A percentile compares a stretch with the other conserved stretches of the same genome.
Conservation (phyloP, 164 flowering plant species). For the Dillenia turbinata region DNA sequence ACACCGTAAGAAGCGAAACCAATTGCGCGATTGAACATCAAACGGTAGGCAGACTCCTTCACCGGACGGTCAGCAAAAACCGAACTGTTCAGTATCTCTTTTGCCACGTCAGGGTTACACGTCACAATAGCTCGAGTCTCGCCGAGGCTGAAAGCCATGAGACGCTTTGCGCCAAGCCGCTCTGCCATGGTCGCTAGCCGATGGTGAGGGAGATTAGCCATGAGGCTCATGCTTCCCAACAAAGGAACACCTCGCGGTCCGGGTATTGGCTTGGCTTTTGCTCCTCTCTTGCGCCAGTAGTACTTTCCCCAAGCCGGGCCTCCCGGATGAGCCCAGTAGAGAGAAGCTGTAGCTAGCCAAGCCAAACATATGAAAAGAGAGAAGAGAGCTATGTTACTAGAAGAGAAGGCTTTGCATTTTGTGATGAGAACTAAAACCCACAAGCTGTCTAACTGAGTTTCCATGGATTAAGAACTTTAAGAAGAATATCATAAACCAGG, state of each 20-base stretch:
- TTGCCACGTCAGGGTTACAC: slow-evolving; percentile 34
- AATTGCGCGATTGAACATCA: slow-evolving; percentile 45
- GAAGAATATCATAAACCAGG: too few species aligned
- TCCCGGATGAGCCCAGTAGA: slow-evolving; percentile 44
- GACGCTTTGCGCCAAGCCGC: slow-evolving; percentile 17
- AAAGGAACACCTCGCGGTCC: slow-evolving; percentile 42
- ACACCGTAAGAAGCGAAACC: slow-evolving; percentile 48
- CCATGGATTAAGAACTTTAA: slow-evolving; percentile 14
- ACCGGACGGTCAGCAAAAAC: slow-evolving; percentile 42
- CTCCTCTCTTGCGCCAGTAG: slow-evolving; percentile 4
- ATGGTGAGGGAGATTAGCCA: slow-evolving; percentile 34
- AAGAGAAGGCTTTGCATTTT: slow-evolving; percentile 26
- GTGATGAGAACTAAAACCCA: slow-evolving; percentile 36
- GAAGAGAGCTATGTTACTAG: slow-evolving; percentile 5
- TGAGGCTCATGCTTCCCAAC: slow-evolving; percentile 34
- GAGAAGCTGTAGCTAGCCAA: slow-evolving; percentile 20
- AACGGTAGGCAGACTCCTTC: slow-evolving; percentile 36
- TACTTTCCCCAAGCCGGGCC: slow-evolving; percentile 68
- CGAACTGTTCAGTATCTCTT: slow-evolving; percentile 37
- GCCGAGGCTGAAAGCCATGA: slow-evolving; percentile 49
- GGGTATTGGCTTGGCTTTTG: slow-evolving; percentile 18
- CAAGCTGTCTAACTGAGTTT: slow-evolving; percentile 23
- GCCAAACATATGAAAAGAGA: slow-evolving; percentile 8
- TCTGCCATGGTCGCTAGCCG: slow-evolving; percentile 25
- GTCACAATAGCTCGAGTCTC: slow-evolving; percentile 34